These are phyloP conservation scores for Theobroma cacao DNA, from an alignment of 345 rosid genomes.

Conservation along the genomic window DNA sequence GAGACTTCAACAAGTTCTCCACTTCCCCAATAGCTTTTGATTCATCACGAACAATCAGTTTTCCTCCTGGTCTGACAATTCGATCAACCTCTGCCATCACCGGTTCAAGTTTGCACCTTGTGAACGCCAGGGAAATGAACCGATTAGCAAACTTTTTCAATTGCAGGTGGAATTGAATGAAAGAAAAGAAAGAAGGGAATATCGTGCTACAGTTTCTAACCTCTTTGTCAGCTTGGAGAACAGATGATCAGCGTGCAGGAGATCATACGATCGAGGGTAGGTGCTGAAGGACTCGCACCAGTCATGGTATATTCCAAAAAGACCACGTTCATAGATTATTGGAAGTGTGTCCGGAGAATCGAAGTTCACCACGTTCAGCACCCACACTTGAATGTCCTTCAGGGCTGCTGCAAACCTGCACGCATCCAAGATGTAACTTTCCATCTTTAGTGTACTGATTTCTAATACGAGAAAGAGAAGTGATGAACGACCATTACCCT, in stretches of 20 bases:
- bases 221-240: constrained; percentile 75
- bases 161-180: neutral
- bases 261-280: constrained; percentile 80
- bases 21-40: constrained; percentile 61
- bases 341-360: constrained; percentile 91
- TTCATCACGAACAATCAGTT: constrained; percentile 69
- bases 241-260: constrained; percentile 89
- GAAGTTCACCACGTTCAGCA: constrained; percentile 72
- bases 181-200: neutral
- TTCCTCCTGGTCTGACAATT: constrained; percentile 93
- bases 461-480: neutral
- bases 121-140: neutral
- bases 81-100: constrained; percentile 91
- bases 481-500: constrained; percentile 44
- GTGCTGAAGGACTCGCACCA: constrained; percentile 97
- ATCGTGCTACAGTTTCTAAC: constrained; percentile 23
- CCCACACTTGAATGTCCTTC: constrained; percentile 76
- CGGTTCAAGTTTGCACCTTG: constrained; percentile 82
- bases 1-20: constrained; percentile 70
- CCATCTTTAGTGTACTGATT: neutral
- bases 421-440: neutral
- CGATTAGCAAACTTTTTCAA: neutral
- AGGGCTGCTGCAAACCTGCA: constrained; percentile 86
- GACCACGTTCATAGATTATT: constrained; percentile 83
- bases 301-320: constrained; percentile 87